Evolutionary conservation across 2,329 filamentous ascomycete species (phyloP).

Genomic region (Colletotrichum somersetense): DNA sequence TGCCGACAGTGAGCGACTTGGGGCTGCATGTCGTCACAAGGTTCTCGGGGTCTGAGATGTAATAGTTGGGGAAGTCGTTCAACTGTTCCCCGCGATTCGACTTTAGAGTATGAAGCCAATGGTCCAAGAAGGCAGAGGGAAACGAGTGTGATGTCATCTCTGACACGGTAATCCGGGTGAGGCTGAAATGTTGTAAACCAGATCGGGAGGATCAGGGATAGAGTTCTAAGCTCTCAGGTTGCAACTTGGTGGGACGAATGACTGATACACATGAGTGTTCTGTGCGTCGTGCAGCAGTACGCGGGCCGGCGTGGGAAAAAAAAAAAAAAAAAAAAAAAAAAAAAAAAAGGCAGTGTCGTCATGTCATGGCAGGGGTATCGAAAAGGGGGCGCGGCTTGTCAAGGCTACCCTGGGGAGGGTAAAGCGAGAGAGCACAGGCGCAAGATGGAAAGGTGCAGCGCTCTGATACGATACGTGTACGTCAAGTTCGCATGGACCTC

Average conservation of each 20-base stretch:
- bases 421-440: neutral
- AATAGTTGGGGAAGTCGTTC: slow-evolving; percentile 63
- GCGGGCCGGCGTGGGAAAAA: neutral
- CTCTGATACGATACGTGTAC: slow-evolving; percentile 23
- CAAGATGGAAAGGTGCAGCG: slow-evolving; percentile 5
- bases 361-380: slow-evolving; percentile 9
- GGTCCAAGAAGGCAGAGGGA: slow-evolving; percentile 54
- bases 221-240: slow-evolving; percentile 15
- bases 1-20: slow-evolving; percentile 66
- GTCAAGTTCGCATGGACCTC: slow-evolving; percentile 32
- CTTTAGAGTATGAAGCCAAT: slow-evolving; percentile 49
- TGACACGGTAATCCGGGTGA: slow-evolving; percentile 1
- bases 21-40: slow-evolving; percentile 64
- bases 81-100: slow-evolving; percentile 50
- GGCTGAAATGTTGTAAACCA: slow-evolving; percentile 5
- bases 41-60: slow-evolving; percentile 56
- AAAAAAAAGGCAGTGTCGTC: slow-evolving; percentile 25
- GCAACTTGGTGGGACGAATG: slow-evolving; percentile 13
- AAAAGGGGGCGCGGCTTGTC: slow-evolving; percentile 14
- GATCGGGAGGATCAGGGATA: slow-evolving; percentile 30
- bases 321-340: too few species aligned
- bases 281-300: neutral
- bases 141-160: slow-evolving; percentile 46
- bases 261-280: slow-evolving; percentile 9
- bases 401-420: neutral